Percentiles rank a stretch among this genome's conserved stretches.
phyloP scores from a whole-genome alignment of 1,139 yeast species.

The Debaryomyces subglobosus region DNA sequence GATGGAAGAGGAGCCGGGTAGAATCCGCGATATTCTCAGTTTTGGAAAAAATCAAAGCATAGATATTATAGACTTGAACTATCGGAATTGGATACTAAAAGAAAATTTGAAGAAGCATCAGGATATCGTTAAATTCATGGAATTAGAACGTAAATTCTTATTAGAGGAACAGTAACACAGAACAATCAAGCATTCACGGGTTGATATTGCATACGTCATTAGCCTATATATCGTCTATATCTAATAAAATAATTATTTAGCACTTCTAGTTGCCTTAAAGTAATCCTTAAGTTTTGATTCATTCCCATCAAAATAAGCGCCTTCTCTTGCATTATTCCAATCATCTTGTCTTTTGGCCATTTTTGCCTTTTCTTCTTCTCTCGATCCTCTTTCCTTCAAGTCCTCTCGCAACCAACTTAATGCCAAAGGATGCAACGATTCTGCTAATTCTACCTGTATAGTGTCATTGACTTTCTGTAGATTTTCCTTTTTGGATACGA shows the following conservation, averaged over 20 bases:
- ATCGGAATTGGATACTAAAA: slow-evolving; percentile 20
- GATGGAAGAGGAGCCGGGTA: slow-evolving; percentile 7
- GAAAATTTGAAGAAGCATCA: slow-evolving; percentile 15
- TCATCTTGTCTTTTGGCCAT: slow-evolving; percentile 50
- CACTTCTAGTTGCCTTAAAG: slow-evolving; percentile 49
- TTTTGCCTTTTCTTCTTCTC: slow-evolving; percentile 53
- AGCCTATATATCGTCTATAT: slow-evolving; percentile 3
- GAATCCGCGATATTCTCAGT: slow-evolving; percentile 3
- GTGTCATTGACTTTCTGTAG: slow-evolving; percentile 20
- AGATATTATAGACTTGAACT: slow-evolving; percentile 17
- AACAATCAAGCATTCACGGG: neutral
- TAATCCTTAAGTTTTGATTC: slow-evolving; percentile 49
- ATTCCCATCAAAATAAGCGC: slow-evolving; percentile 49
- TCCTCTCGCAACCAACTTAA: slow-evolving; percentile 64
- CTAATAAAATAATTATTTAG: slow-evolving; percentile 12
- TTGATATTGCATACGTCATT: neutral
- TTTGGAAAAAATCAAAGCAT: slow-evolving; percentile 5
- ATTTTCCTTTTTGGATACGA: slow-evolving; percentile 10
- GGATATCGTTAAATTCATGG: slow-evolving; percentile 18
- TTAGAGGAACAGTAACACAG: slow-evolving; percentile 6
- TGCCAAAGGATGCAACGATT: slow-evolving; percentile 72
- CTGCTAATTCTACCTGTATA: slow-evolving; percentile 45
- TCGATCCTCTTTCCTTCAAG: slow-evolving; percentile 52
- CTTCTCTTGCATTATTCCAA: slow-evolving; percentile 44
- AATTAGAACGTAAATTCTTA: slow-evolving; percentile 19